phyloP scores from a whole-genome alignment of 192 early-diverging fungal species.

The Podila horticola region DNA sequence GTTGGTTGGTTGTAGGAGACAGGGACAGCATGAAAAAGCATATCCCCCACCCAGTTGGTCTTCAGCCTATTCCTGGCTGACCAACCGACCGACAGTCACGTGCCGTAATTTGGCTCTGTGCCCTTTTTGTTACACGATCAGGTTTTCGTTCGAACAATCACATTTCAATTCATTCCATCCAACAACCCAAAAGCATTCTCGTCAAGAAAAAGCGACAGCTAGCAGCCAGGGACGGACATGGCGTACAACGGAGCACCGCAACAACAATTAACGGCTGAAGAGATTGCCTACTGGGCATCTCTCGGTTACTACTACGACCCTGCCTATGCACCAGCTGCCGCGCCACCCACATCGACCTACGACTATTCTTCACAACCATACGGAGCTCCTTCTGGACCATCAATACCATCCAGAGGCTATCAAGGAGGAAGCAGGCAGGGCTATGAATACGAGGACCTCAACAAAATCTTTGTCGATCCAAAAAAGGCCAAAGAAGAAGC shows the following conservation, averaged over 20 bases:
- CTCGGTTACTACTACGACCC: constrained; percentile 39
- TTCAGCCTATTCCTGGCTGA: too few relatives aligned
- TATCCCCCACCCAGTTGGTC: too few relatives aligned
- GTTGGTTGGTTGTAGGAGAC: too few relatives aligned
- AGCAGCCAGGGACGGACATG: neutral
- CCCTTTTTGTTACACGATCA: too few relatives aligned
- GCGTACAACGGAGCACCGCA: constrained; percentile 3
- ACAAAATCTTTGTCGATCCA: constrained; percentile 46
- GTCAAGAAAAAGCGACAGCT: neutral
- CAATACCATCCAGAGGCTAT: constrained; percentile 12
- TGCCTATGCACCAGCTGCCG: constrained; percentile 2
- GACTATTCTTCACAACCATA: constrained; percentile 11
- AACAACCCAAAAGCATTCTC: too few relatives aligned
- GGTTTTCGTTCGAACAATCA: too few relatives aligned
- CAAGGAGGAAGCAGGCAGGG: neutral
- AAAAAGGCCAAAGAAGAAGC: constrained; percentile 46
- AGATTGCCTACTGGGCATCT: constrained; percentile 52
- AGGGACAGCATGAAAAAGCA: too few relatives aligned
- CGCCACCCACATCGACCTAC: constrained; percentile 12
- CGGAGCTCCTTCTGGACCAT: neutral
- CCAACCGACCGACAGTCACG: too few relatives aligned
- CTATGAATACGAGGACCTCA: constrained; percentile 38
- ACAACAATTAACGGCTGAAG: constrained; percentile 32
- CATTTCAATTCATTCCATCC: too few relatives aligned
- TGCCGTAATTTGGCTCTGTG: too few relatives aligned